Base-by-base conservation (phyloP, 192 early-diverging fungal genomes). In the Kappamyces sp. region DNA sequence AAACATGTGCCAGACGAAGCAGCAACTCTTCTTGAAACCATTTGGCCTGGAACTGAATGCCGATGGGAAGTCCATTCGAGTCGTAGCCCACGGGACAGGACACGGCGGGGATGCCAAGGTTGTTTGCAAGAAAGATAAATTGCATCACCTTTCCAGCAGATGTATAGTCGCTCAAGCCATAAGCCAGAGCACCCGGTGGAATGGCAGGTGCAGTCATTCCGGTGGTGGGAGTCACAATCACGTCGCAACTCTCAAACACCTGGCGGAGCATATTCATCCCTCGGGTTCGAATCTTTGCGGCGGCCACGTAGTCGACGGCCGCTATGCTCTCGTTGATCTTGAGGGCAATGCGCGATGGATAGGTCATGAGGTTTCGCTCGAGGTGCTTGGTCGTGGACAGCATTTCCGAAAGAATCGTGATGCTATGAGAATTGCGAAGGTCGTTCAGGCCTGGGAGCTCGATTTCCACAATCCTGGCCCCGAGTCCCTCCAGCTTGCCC, bases 1-100 rank as follows among this genome's bases (percentile, higher is more conserved):
- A 73, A 1, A 72, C 67, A 51, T 70, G 74, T 1, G 82, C 86
- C 42, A 87, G 64, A 13, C 84, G 66, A 23, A 86, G 68, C 3
- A 88, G 65, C 12, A 74, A 39, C 42, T 70, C 81, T 63, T 88
- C 86, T 55, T 86, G 71, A 72, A 76, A 73, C 87, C 87, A 88
- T 49, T 76, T 71, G 3, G 74, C 70, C 70, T 82, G 80, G 51
- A 88, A 81, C 54, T 88, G 87, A 50, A 86, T 57, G 35, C 80
- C 85, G 46, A 87, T 71, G 5, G 87, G 87, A 8, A 87, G 55
- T 2, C 74, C 75, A 9, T 69, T 64, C 1, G 2, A 31, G 7
- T 70, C 55, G 43, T 77, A 85, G 0, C 87, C 87, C 35, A 77
- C 73, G 8, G 86, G 85, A 10, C 80, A 76, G 6, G 69, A 68